Percentiles rank a stretch among this genome's conserved stretches.
Conservation (phyloP, 108 stramenopile species). For the Heterococcus sp. region DNA sequence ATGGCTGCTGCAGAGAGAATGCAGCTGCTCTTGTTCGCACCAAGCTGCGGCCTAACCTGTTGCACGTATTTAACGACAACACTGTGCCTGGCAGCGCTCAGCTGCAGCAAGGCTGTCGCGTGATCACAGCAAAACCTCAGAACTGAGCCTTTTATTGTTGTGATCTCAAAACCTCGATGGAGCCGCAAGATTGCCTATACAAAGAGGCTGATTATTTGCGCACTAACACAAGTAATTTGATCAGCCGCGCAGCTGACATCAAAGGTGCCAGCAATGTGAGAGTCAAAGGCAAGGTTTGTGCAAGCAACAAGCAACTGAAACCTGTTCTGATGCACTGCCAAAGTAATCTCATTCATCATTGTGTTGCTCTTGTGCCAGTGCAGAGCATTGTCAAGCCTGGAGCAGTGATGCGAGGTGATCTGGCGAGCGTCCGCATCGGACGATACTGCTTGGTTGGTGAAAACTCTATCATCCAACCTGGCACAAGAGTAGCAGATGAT, state of each 20-base stretch:
- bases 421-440: constrained; percentile 33
- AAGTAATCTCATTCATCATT: background rate
- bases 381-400: constrained; percentile 42
- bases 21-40: no score
- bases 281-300: constrained; percentile 31
- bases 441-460: constrained; percentile 42
- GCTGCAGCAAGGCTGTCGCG: no score
- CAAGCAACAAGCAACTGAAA: background rate
- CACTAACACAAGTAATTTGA: constrained; percentile 14
- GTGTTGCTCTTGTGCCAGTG: background rate
- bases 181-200: background rate
- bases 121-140: no score
- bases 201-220: constrained; percentile 6
- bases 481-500: constrained; percentile 8
- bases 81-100: no score
- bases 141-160: no score
- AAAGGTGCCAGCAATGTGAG: constrained; percentile 23
- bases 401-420: constrained; percentile 36
- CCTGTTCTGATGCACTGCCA: background rate
- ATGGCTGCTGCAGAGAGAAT: no score
- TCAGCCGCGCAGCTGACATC: constrained; percentile 19
- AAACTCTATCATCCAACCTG: constrained; percentile 35
- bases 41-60: no score
- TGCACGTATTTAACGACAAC: no score
- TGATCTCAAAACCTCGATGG: no score